Base-by-base conservation (phyloP, 306 rosid genomes). In the Castanea mollissima region DNA sequence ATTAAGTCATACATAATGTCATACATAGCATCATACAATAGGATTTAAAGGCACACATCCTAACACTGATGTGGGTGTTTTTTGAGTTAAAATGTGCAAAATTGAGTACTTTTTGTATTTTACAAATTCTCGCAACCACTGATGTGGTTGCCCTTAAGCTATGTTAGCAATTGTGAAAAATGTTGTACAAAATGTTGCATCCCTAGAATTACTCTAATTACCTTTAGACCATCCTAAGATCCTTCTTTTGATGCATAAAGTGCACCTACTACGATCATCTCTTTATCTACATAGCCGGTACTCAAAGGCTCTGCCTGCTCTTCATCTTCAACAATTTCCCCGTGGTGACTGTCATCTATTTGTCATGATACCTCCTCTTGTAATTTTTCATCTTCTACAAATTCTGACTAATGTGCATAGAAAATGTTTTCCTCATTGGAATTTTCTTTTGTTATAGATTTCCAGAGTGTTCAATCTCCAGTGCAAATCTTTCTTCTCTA, bases 291-390 rank as follows among this genome's bases (percentile, higher is more conserved):
- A 11, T 78, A 27, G 63, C 21, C 70, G 75, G 76, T 62, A 31
- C 38, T 41, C 55, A 67, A 38, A 65, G 49, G 73, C 51, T 76
- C 59, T 59, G 34, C 77, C 69, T 69, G 79, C 76, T 15, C 77
- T 29, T 44, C 75, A 23, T 67, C 87, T 62, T 74, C 74, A 41
- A 34, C 77, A 65, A 25, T 58, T 62, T 31, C 71, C 76, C 57
- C 79, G 31, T 52, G 29, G 60, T 55, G 35, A 23, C 55, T 32
- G 23, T 82, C 68, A 76, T 35, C 55, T 58, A 41, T 67, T 3
- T 6, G 51, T 76, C 76, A 74, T 67, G 78, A 62, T 77, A 55
- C 69, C 49, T 69, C 83, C 69, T 65, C 32, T 74, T 76, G 72
- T 23, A 41, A 20, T 20, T 9, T 68, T 64, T 46, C 83, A 60